Base-by-base conservation (phyloP, 2,329 filamentous ascomycete genomes). In the Aspergillus udagawae region DNA sequence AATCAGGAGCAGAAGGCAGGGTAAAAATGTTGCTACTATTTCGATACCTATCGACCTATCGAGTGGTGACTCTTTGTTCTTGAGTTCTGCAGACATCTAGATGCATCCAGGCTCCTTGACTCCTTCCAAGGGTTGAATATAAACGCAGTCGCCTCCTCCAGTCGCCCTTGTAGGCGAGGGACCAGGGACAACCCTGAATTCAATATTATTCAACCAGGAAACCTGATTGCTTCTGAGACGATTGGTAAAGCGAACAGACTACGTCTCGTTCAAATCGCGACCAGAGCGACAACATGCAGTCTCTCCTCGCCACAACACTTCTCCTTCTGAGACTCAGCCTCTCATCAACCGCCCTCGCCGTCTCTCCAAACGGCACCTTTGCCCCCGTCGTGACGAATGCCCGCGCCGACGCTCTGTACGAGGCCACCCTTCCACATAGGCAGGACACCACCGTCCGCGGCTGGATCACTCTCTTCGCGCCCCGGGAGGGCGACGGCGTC, bases 361-460 rank as follows among this genome's bases (percentile, higher is more conserved):
- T 38, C 5, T 17, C 32, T 17, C 32, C 32, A 23, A 50, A 47
- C 50, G 23, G 17, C 51, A 56, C 53, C 25, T 35, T 56, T 4
- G 65, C 86, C 48, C 71, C 77, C 9, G 69, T 80, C 44, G 78
- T 83, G 20, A 72, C 68, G 17, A 76, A 82, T 73, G 90, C 90
- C 74, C 82, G 86, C 1, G 57, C 70, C 3, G 80, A 80, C 35
- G 72, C 77, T 28, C 69, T 76, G 32, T 89, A 85, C 73, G 73
- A 78, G 54, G 87, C 84, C 20, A 75, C 70, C 1, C 79, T 90
- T 4, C 84, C 84, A 17, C 71, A 80, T 2, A 68, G 79, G 27
- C 71, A 78, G 4, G 83, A 83, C 73, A 84, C 81, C 69, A 77
- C 79, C 57, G 74, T 88, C 55, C 78, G 82, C 64, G 82, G 85